Evolutionary conservation across 768 basidiomycete species (phyloP), one percentile per base, ranked within the genome.

Genomic region (Tylopilus sp.): DNA sequence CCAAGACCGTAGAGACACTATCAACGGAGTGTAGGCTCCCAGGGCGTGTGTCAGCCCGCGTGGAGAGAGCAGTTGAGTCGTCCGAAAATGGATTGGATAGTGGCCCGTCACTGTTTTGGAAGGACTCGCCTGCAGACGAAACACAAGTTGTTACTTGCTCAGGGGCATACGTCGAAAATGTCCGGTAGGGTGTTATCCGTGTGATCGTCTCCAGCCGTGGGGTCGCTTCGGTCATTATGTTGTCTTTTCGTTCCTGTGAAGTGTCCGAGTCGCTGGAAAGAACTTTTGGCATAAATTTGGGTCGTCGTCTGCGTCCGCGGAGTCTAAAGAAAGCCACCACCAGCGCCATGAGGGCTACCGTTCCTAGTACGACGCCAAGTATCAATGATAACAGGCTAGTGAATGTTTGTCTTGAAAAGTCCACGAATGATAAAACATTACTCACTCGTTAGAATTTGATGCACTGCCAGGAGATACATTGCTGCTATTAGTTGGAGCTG

Each of bases 11-110:
- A 33, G 56, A 57, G 35, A 48, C 11, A 17, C 52, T 50, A 7
- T 63, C 53, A 2, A 40, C 25, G 6, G 60, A 55, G 25, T 23
- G 31, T 5, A 28, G 28, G 5, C 47, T 57, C 17, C n/a, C 17
- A 23, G 49, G 43, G 23, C 39, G 31, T 6, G 33, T 25, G 30
- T 50, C 52, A n/a, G 48, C 60, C 30, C 38, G 53, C 12, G 54
- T 64, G 41, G 56, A 51, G 22, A n/a, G 50, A 15, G 31, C 41
- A 7, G 44, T 30, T 21, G 46, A 43, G 30, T 43, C 41, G 41
- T 61, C 50, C 33, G 44, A 47, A 49, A 65, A 65, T 39, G 54
- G 59, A 54, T 61, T 30, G 38, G 54, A 60, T n/a, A 25, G 33
- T 35, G 38, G 48, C 31, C 31, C 42, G 5, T 48, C 17, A 15